phyloP scores from a whole-genome alignment of 139 green algal species.

The Chlorella sp. region DNA sequence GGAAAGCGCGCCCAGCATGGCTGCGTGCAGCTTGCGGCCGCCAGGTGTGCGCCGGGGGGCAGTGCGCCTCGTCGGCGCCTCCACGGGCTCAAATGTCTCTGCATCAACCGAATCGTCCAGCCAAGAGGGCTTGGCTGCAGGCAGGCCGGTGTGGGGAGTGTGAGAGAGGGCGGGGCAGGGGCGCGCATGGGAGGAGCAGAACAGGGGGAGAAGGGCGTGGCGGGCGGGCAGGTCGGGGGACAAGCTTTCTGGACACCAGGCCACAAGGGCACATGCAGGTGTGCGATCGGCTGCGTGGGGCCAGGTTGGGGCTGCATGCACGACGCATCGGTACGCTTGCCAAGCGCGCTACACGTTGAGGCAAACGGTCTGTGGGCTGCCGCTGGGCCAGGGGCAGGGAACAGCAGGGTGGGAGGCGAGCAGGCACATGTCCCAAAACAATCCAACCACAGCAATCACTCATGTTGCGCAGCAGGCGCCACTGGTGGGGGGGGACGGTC shows the following conservation, averaged over 20 bases:
- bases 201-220: background rate
- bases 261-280: background rate
- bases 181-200: background rate
- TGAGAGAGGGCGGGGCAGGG: background rate
- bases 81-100: background rate
- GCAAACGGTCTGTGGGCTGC: background rate
- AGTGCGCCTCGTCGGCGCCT: background rate
- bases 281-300: background rate
- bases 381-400: background rate
- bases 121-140: constrained; percentile 21
- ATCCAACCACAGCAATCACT: no score
- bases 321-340: no score
- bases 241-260: background rate
- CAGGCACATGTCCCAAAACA: no score
- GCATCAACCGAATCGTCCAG: background rate
- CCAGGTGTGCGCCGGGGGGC: no score
- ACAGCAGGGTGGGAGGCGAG: background rate
- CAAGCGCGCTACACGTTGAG: background rate
- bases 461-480: no score
- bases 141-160: background rate
- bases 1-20: background rate
- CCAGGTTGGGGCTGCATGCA: no score
- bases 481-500: no score
- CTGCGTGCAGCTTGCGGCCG: background rate
- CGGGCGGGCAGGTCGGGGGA: no score